A percentile compares a stretch with the other conserved stretches of the same genome.
Evolutionary conservation across 2,329 filamentous ascomycete species (phyloP).

Genomic region (Aspergillus hortae): DNA sequence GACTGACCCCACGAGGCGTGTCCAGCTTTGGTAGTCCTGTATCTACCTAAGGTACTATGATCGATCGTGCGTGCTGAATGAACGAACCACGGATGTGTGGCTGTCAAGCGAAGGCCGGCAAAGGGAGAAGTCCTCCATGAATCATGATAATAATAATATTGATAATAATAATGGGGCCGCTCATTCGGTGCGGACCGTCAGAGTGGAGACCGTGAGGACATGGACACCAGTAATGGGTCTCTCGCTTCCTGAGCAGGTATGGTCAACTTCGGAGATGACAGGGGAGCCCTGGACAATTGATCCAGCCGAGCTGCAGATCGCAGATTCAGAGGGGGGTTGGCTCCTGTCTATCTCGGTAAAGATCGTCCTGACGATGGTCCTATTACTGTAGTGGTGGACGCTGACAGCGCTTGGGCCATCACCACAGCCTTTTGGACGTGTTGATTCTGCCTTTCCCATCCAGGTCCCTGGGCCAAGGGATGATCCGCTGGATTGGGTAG

Average conservation of each 20-base stretch:
- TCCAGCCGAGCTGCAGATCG: background rate
- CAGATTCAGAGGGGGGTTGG: background rate
- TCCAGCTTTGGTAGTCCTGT: background rate
- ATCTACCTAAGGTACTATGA: too few species aligned
- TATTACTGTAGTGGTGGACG: background rate
- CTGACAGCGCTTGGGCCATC: background rate
- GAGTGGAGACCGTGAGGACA: background rate
- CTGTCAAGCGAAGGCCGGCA: too few species aligned
- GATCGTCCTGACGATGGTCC: background rate
- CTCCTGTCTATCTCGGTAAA: background rate
- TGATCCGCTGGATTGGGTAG: conserved; percentile 7
- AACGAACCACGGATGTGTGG: too few species aligned
- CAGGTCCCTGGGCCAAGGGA: background rate
- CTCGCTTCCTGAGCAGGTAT: background rate
- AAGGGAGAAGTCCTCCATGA: background rate
- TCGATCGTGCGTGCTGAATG: too few species aligned
- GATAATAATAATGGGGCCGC: conserved; percentile 1
- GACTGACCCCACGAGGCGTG: background rate
- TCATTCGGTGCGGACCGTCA: conserved; percentile 3
- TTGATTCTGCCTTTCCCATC: background rate
- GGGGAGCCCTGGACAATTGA: background rate
- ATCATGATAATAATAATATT: too few species aligned
- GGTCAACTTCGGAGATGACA: background rate
- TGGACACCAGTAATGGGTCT: background rate
- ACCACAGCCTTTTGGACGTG: background rate